These are phyloP conservation scores for Neofusicoccum parvum DNA, from an alignment of 2,329 filamentous ascomycete species.

Conservation along the genomic window DNA sequence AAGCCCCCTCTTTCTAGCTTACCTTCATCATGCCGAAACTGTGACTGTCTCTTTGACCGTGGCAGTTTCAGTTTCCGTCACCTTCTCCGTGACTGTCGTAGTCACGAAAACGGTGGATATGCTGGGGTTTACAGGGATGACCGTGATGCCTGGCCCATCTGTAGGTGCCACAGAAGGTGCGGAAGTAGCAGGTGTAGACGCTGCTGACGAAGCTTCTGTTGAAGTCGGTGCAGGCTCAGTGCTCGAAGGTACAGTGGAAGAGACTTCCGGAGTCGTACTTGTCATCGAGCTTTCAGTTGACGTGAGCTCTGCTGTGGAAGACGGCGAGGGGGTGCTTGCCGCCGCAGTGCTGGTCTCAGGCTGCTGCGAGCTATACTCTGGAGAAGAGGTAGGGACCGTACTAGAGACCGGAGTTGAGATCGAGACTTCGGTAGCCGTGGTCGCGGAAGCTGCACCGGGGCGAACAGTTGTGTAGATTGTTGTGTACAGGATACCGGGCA, in stretches of 20 bases:
- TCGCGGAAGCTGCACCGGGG: neutral
- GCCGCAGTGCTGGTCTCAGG: neutral
- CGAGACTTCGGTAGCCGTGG: neutral
- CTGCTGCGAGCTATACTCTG: neutral
- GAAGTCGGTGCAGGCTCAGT: neutral
- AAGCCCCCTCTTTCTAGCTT: neutral
- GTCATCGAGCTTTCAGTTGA: neutral
- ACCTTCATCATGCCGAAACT: neutral
- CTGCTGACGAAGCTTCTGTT: neutral
- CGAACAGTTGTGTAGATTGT: conserved; percentile 35
- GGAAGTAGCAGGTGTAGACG: neutral
- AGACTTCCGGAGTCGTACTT: neutral
- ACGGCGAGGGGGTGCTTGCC: neutral
- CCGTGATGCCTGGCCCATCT: conserved; percentile 17
- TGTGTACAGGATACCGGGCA: conserved; percentile 34
- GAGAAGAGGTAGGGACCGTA: neutral
- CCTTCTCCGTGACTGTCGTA: conserved; percentile 35
- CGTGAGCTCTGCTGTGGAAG: neutral
- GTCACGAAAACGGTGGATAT: conserved; percentile 33
- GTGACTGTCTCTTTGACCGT: conserved; percentile 13
- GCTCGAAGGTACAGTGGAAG: neutral
- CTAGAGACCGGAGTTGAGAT: conserved; percentile 16
- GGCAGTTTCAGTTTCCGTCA: conserved; percentile 22
- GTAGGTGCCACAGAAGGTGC: neutral
- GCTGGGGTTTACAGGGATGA: conserved; percentile 21